Evolutionary conservation across 2,329 filamentous ascomycete species (phyloP).

Genomic region (Cyphellophora europaea): DNA sequence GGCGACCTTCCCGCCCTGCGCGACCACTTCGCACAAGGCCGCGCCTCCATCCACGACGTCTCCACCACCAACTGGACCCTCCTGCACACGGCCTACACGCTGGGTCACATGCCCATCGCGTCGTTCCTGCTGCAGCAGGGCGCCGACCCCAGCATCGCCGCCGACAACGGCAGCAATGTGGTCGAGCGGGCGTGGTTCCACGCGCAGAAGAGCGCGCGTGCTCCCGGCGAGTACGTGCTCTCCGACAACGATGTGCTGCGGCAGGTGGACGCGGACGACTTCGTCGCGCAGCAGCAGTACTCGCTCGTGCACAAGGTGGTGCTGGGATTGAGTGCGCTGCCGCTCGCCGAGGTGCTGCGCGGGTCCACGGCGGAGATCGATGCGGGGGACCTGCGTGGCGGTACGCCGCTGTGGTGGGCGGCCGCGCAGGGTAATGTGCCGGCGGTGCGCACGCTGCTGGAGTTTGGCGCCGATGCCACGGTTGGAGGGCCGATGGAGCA

Average conservation of each 20-base stretch:
- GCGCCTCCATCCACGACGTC: conserved; percentile 5
- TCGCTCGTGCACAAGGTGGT: conserved; percentile 5
- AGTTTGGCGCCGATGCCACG: conserved; percentile 1
- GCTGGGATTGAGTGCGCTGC: conserved; percentile 3
- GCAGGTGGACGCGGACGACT: conserved; percentile 4
- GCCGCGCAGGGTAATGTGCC: conserved; percentile 2
- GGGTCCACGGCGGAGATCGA: conserved; percentile 3
- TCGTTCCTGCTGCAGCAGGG: conserved; percentile 4
- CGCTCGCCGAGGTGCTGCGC: conserved; percentile 1
- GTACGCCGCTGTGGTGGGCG: conserved; percentile 5
- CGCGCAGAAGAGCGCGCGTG: background rate
- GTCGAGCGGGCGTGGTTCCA: conserved; percentile 5
- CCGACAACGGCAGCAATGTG: conserved; percentile 5
- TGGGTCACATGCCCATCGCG: conserved; percentile 1
- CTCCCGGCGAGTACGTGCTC: conserved; percentile 2
- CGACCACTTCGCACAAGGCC: conserved; percentile 1
- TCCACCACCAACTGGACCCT: conserved; percentile 1
- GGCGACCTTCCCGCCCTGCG: conserved; percentile 2
- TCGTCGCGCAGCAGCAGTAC: conserved; percentile 4
- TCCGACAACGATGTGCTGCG: conserved; percentile 3
- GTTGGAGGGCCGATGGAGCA: conserved; percentile 1
- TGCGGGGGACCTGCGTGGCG: conserved; percentile 1
- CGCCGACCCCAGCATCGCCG: conserved; percentile 4
- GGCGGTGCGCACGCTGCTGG: conserved; percentile 2
- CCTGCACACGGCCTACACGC: conserved; percentile 5